phyloP scores from a whole-genome alignment of 2,329 filamentous ascomycete species.

The Sclerotinia spermophila region DNA sequence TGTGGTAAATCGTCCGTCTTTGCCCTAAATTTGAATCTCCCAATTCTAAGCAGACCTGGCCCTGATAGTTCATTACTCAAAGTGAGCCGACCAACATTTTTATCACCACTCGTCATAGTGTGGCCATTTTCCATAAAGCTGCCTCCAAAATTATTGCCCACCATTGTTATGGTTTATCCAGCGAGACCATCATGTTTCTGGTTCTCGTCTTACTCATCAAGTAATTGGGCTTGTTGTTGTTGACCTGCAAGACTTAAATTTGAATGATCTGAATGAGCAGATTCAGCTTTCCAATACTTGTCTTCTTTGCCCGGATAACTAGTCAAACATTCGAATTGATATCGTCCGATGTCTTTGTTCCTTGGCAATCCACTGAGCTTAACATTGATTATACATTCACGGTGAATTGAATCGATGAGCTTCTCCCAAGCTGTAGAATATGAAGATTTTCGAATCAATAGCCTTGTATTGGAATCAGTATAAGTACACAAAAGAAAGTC shows the following conservation, averaged over 20 bases:
- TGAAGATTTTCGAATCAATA: neutral
- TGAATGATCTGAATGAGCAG: neutral
- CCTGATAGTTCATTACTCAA: neutral
- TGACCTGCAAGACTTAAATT: neutral
- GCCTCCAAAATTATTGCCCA: neutral
- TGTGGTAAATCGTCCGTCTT: constrained; percentile 38
- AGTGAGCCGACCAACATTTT: neutral
- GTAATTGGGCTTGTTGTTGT: neutral
- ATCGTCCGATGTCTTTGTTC: constrained; percentile 1
- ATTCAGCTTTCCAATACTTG: neutral
- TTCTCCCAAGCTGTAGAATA: neutral
- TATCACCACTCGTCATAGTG: neutral
- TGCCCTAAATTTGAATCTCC: constrained; percentile 36
- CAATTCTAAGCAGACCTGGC: constrained; percentile 29
- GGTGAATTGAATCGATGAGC: neutral
- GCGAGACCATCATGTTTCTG: neutral
- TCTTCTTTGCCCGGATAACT: neutral
- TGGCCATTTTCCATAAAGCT: neutral
- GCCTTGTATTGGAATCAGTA: neutral
- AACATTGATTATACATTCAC: neutral
- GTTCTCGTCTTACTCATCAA: neutral
- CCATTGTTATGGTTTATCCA: constrained; percentile 5
- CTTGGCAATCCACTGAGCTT: neutral
- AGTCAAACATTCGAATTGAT: neutral
- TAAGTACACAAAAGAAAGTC: neutral